Evolutionary conservation across 2,329 filamentous ascomycete species (phyloP), one percentile per base, ranked within the genome.

Genomic region (Bisporella sp.): DNA sequence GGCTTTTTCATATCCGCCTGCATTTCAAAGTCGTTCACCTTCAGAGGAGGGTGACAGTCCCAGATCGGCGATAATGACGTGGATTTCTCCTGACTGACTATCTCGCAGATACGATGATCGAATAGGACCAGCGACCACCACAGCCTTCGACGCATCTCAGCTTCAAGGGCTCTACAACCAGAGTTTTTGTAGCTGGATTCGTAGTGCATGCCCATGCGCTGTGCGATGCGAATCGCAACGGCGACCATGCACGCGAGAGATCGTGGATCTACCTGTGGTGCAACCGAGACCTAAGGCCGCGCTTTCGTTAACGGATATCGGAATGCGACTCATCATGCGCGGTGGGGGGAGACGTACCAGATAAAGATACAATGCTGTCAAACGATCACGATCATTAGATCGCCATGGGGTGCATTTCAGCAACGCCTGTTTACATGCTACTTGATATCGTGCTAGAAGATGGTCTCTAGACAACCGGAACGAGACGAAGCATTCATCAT

Each of bases 111-210:
- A 28, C 85, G 81, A 53, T 76, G 73, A 63, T 90, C 86, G 56
- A 87, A 84, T 29, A 80, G 72, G 11, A 84, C 74, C 11, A 90
- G 71, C 32, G 81, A 79, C 84, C 84, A 89, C 85, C 84, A 89
- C 1, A 89, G 69, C 37, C 85, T 75, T 46, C 85, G 77, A n/a
- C 84, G 77, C 66, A 86, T 77, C 66, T 89, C 85, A 4, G 79
- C 76, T 59, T 89, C 84, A 48, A 81, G 86, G 71, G 76, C 4
- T 67, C 61, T 55, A 33, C 57, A 64, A 58, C 62, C 67, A 58
- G 55, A 64, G 58, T 78, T 72, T 1, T 69, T 70, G 60, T 76
- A 72, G 4, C 69, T 69, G 1, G 77, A 73, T 61, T 89, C 84
- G 39, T 73, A 75, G 55, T 88, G 81, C n/a, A 88, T 71, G 4